Base-by-base conservation (phyloP, 1,139 yeast species). In the Hemisphaericaspora subhashii region DNA sequence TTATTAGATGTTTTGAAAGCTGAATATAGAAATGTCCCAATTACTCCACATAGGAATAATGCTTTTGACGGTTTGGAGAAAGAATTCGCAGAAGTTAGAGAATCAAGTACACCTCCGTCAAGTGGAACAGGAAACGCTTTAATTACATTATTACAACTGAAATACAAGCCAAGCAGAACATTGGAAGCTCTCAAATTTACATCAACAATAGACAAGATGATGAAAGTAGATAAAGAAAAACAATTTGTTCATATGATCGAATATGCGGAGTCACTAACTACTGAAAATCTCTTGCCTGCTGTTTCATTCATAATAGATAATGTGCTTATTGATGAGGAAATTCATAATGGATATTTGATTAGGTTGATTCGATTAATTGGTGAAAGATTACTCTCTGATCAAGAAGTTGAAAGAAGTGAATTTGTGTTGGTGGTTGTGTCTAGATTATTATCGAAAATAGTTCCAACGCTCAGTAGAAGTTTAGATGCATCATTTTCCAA, bases 381-480 rank as follows among this genome's bases (percentile, higher is more conserved):
- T 1, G 69, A 64, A 28, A 55, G 52, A 5, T 46, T 64, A 4
- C 47, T 68, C n/a, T 37, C 55, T 4, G 40, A 47, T 26, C 58
- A 54, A 40, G 48, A 46, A n/a, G 46, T 51, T 15, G 77, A 72
- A 38, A 52, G 75, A 44, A 51, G 51, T 22, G 79, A 74, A 42
- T 36, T 60, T 18, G 58, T 68, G 0, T 42, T 69, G 8, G 41
- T 53, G 1, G 44, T 54, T 0, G 57, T 63, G 1, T 64, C 69
- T 20, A 45, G 49, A 20, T 41, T 67, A 2, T 44, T 72, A 20
- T 33, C 37, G 4, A 24, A 16, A 3, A 41, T 61, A 21, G 21
- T 45, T 13, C 54, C 55, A 3, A 25, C 39, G 4, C 41, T 52
- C 38, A 23, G 41, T 1, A 21, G 25, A 2, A 13, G 26, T 4